Conservation (phyloP, 306 rosid species). For the Acacia melanoxylon region DNA sequence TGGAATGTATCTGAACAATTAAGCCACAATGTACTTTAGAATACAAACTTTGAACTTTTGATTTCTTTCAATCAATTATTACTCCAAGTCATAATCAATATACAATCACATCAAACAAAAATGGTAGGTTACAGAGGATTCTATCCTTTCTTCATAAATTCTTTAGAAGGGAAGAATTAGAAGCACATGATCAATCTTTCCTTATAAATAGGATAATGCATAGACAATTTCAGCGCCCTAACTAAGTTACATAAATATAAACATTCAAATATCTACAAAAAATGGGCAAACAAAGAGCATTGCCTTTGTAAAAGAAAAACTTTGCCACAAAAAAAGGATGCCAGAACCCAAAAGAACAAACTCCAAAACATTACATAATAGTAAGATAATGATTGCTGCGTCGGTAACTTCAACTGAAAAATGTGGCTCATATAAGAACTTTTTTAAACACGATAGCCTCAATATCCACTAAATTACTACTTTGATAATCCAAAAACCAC, state of each 20-base stretch:
- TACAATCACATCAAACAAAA: neutral
- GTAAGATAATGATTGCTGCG: neutral
- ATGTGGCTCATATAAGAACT: neutral
- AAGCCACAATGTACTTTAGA: conserved; percentile 26
- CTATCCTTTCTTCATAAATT: conserved; percentile 2
- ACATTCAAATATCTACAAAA: neutral
- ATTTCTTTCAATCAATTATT: conserved; percentile 2
- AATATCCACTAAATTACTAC: neutral
- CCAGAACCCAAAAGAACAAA: neutral
- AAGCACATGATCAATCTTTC: neutral
- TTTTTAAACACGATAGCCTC: neutral
- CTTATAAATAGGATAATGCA: neutral
- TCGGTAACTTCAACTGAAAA: neutral
- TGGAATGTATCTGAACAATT: conserved; percentile 77
- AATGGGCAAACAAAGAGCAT: neutral
- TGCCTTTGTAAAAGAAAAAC: neutral
- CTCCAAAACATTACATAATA: neutral
- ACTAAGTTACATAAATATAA: neutral
- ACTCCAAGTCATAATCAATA: neutral
- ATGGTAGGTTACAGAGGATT: neutral
- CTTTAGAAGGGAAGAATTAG: neutral
- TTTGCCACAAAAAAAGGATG: neutral
- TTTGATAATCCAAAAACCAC: neutral
- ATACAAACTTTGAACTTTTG: neutral
- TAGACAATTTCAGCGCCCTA: neutral